phyloP scores from a whole-genome alignment of 2,329 filamentous ascomycete genomes.

The Hypoxylon sp. region DNA sequence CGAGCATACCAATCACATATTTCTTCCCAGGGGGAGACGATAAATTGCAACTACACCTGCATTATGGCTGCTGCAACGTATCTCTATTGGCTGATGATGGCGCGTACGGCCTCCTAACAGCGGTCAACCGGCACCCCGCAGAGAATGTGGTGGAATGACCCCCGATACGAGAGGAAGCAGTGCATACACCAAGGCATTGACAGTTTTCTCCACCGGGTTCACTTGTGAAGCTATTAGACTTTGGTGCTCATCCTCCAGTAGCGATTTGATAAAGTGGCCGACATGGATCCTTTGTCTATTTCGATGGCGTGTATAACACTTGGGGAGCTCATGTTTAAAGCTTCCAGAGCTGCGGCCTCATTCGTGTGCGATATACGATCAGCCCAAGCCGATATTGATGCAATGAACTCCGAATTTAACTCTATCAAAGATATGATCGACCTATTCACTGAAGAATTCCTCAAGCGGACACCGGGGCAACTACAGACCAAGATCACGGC shows the following conservation, averaged over 20 bases:
- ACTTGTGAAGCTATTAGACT: no score
- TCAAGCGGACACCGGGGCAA: neutral
- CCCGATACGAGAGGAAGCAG: neutral
- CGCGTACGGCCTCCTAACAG: neutral
- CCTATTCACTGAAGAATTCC: constrained; percentile 4
- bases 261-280: no score
- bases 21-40: neutral
- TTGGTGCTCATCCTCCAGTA: no score
- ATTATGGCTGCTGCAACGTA: constrained; percentile 1
- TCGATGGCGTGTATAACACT: constrained; percentile 15
- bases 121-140: constrained; percentile 3
- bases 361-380: constrained; percentile 9
- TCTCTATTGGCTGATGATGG: neutral
- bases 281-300: constrained; percentile 22
- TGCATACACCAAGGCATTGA: neutral
- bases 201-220: no score
- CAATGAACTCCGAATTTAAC: constrained; percentile 1
- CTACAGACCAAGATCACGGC: neutral
- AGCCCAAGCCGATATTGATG: constrained; percentile 8
- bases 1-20: neutral
- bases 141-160: neutral
- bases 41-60: neutral
- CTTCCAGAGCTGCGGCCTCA: neutral
- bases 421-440: constrained; percentile 5
- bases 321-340: neutral